Evolutionary conservation across 768 basidiomycete genomes (phyloP).

Genomic region (Galerina sulciceps): DNA sequence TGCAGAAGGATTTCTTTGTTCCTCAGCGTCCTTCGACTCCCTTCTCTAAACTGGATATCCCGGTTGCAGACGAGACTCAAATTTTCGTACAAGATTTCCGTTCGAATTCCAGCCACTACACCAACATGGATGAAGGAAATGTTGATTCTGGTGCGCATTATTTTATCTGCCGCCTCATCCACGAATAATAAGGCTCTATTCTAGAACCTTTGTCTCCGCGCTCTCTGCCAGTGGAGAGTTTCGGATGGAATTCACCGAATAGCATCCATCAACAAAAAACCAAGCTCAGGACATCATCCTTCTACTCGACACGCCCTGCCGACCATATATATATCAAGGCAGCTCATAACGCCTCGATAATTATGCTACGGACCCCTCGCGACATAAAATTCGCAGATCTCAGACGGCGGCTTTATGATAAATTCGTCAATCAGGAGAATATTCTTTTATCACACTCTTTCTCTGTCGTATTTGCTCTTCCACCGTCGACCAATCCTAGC

Average conservation of each 20-base stretch:
- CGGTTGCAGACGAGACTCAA: conserved; percentile 10
- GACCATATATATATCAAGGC: conserved; percentile 64
- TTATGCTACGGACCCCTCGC: conserved; percentile 61
- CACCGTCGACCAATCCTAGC: conserved; percentile 21
- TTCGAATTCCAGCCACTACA: conserved; percentile 14
- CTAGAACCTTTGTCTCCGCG: too few relatives aligned
- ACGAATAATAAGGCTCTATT: too few relatives aligned
- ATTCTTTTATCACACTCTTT: conserved; percentile 58
- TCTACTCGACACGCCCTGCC: not conserved
- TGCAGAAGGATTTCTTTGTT: not conserved
- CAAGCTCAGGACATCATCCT: not conserved
- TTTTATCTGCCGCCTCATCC: too few relatives aligned
- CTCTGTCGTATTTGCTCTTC: conserved; percentile 56
- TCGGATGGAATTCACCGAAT: not conserved
- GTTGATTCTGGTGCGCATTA: not conserved
- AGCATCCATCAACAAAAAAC: not conserved
- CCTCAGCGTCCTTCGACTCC: conserved; percentile 1
- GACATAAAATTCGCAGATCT: conserved; percentile 53
- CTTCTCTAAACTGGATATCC: not conserved
- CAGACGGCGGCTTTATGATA: conserved; percentile 62
- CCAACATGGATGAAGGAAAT: conserved; percentile 12
- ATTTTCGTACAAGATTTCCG: conserved; percentile 13
- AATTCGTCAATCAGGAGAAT: conserved; percentile 67
- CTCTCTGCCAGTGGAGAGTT: conserved; percentile 15
- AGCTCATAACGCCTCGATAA: conserved; percentile 60